phyloP scores from a whole-genome alignment of 192 early-diverging fungal genomes.

The Backusella tuberculispora region DNA sequence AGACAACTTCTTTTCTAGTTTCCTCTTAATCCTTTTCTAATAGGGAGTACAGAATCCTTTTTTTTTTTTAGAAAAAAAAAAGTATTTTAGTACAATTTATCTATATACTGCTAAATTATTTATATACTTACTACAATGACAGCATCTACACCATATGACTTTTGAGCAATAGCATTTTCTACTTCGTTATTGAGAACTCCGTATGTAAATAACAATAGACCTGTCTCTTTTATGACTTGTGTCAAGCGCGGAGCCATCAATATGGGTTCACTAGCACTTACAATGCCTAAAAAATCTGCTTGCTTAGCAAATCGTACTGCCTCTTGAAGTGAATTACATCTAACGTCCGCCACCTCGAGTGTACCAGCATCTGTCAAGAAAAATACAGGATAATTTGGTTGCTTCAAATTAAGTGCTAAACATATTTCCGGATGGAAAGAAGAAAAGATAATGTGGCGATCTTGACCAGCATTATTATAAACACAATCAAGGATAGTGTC shows the following conservation, averaged over 20 bases:
- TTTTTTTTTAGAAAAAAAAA: no score
- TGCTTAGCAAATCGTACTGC: constrained; percentile 81
- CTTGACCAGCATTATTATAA: constrained; percentile 56
- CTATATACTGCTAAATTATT: constrained; percentile 7
- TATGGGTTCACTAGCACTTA: constrained; percentile 73
- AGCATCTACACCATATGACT: constrained; percentile 81
- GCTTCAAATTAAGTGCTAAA: constrained; percentile 83
- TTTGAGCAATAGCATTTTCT: constrained; percentile 71
- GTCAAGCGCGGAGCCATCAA: constrained; percentile 75
- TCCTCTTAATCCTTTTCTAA: constrained; percentile 17
- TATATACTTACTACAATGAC: constrained; percentile 72
- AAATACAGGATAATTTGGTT: constrained; percentile 87
- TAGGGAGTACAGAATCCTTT: constrained; percentile 21
- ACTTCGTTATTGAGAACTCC: constrained; percentile 81
- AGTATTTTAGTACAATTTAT: neutral
- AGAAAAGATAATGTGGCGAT: constrained; percentile 87
- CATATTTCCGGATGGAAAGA: constrained; percentile 92
- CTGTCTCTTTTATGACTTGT: constrained; percentile 70
- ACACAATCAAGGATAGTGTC: constrained; percentile 84
- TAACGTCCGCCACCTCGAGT: constrained; percentile 70
- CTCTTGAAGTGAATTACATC: constrained; percentile 79
- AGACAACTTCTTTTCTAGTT: neutral
- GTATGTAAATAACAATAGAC: constrained; percentile 80
- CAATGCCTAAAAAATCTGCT: constrained; percentile 78
- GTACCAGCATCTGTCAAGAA: constrained; percentile 88